A percentile compares a stretch with the other conserved stretches of the same genome.
Conservation (phyloP, 257 asterid genomes). For the Cordia subcordata region DNA sequence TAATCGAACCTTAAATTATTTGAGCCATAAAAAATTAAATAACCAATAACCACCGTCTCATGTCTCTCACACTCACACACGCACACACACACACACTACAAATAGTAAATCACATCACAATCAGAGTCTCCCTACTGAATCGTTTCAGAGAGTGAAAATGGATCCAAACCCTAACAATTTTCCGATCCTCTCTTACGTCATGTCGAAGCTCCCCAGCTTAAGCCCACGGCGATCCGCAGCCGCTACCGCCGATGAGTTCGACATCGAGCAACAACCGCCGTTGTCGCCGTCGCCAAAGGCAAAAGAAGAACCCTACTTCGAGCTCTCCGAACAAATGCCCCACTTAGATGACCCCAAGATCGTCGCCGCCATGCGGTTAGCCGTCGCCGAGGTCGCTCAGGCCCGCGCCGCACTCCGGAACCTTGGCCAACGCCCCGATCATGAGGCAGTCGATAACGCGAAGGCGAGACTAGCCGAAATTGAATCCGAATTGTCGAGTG, state of each 20-base stretch:
- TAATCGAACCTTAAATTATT: too few species aligned
- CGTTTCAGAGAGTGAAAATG: slow-evolving; percentile 29
- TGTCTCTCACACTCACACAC: not conserved
- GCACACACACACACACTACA: not conserved
- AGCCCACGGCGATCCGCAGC: slow-evolving; percentile 35
- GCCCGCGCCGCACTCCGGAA: slow-evolving; percentile 60
- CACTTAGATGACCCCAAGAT: slow-evolving; percentile 64
- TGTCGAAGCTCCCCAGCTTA: slow-evolving; percentile 66
- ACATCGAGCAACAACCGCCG: slow-evolving; percentile 62
- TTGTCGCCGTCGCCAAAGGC: slow-evolving; percentile 18
- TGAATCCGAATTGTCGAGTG: slow-evolving; percentile 31
- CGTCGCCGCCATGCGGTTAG: slow-evolving; percentile 60
- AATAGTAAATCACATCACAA: not conserved
- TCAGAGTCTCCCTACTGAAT: not conserved
- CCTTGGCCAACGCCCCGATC: slow-evolving; percentile 85
- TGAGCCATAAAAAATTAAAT: not conserved
- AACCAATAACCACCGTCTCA: too few species aligned
- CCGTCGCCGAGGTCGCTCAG: slow-evolving; percentile 73
- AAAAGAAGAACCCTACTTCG: slow-evolving; percentile 64
- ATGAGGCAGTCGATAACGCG: slow-evolving; percentile 78
- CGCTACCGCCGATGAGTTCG: slow-evolving; percentile 35
- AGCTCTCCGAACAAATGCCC: slow-evolving; percentile 83
- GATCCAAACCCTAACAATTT: slow-evolving; percentile 78
- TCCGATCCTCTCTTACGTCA: slow-evolving; percentile 85
- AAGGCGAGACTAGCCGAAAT: slow-evolving; percentile 54